A percentile compares a stretch with the other conserved stretches of the same genome.
These are phyloP conservation scores for Verbascum thapsus DNA, from an alignment of 257 asterid species.

Conservation along the genomic window DNA sequence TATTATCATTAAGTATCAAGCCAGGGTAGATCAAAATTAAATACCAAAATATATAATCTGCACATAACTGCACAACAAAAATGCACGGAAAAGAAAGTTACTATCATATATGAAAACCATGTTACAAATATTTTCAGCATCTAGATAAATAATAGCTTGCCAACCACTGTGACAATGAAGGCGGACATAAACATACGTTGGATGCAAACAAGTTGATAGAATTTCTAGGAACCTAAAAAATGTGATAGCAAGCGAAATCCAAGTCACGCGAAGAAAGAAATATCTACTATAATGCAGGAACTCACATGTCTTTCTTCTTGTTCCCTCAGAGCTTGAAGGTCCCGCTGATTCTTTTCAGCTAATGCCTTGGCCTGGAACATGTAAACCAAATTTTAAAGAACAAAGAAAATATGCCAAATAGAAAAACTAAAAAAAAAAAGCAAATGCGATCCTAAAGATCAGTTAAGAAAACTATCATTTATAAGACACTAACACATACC, in stretches of 20 bases:
- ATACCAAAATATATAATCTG: slow-evolving; percentile 1
- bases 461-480: slow-evolving; percentile 15
- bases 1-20: slow-evolving; percentile 7
- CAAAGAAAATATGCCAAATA: slow-evolving; percentile 17
- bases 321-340: slow-evolving; percentile 86
- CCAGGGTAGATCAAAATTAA: slow-evolving; percentile 12
- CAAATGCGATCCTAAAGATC: slow-evolving; percentile 25
- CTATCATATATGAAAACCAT: background rate
- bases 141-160: background rate
- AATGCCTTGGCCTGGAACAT: slow-evolving; percentile 86
- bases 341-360: slow-evolving; percentile 97
- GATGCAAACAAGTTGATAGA: background rate
- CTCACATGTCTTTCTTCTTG: slow-evolving; percentile 99
- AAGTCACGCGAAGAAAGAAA: slow-evolving; percentile 22
- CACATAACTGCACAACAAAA: background rate
- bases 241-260: slow-evolving; percentile 13
- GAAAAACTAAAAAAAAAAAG: slow-evolving; percentile 20
- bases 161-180: background rate
- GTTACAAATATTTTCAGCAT: background rate
- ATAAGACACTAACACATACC: slow-evolving; percentile 42
- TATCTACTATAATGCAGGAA: slow-evolving; percentile 20
- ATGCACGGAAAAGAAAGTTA: slow-evolving; percentile 5
- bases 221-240: slow-evolving; percentile 5
- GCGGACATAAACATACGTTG: background rate
- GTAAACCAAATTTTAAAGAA: slow-evolving; percentile 17